Evolutionary conservation across 768 basidiomycete genomes (phyloP).

Genomic region (Austroboletus festivus): DNA sequence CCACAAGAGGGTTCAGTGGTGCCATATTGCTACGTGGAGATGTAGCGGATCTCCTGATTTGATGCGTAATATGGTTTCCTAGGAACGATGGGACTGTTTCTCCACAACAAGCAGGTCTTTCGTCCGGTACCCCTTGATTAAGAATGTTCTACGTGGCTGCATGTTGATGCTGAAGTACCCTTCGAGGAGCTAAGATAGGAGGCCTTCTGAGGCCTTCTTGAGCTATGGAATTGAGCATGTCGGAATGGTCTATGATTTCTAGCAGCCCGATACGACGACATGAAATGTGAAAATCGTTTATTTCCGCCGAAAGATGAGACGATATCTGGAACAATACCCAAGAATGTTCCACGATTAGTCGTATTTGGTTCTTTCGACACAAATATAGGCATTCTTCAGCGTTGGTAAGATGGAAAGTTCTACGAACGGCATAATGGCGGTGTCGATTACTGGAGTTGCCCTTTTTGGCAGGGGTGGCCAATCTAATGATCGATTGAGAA

Average conservation of each 20-base stretch:
- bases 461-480: constrained; percentile 6
- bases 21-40: constrained; percentile 4
- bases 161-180: not conserved
- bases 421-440: constrained; percentile 21
- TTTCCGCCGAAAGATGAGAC: constrained; percentile 13
- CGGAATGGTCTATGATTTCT: constrained; percentile 1
- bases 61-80: not conserved
- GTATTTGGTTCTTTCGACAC: constrained; percentile 24
- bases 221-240: constrained; percentile 3
- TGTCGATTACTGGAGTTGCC: constrained; percentile 19
- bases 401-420: constrained; percentile 22
- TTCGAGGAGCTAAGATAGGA: too few species aligned
- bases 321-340: not conserved
- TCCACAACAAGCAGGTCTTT: constrained; percentile 7
- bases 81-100: constrained; percentile 1
- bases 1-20: constrained; percentile 1
- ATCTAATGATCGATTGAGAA: too few species aligned
- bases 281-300: constrained; percentile 1
- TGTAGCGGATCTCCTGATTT: constrained; percentile 1
- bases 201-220: constrained; percentile 6
- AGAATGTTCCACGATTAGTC: constrained; percentile 2
- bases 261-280: not conserved
- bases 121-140: constrained; percentile 8
- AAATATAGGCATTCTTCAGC: constrained; percentile 14
- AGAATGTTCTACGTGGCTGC: not conserved